A percentile compares a stretch with the other conserved stretches of the same genome.
Evolutionary conservation across 2,329 filamentous ascomycete genomes (phyloP).

Genomic region (Ascochyta lentis): DNA sequence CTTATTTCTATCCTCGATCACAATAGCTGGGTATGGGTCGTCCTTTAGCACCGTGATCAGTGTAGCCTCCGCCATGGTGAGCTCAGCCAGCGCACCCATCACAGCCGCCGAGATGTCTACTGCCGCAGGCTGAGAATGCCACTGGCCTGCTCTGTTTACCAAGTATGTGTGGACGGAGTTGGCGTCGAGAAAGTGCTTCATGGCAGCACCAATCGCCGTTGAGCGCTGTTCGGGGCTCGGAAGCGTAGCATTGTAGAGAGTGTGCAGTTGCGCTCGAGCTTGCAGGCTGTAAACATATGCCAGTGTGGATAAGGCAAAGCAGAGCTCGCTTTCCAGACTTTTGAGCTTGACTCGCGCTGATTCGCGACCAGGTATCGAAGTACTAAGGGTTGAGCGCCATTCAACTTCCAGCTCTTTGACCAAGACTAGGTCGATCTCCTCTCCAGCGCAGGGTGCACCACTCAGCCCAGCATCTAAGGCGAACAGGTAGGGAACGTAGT

Average conservation of each 20-base stretch:
- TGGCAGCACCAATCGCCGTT: conserved; percentile 73
- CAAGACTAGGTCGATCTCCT: conserved; percentile 72
- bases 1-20: conserved; percentile 81
- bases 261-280: conserved; percentile 74
- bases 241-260: conserved; percentile 69
- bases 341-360: conserved; percentile 70
- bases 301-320: conserved; percentile 78
- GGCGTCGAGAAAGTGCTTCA: conserved; percentile 77
- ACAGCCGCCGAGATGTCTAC: conserved; percentile 54
- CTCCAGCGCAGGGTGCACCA: conserved; percentile 60
- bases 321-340: conserved; percentile 82
- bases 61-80: conserved; percentile 87
- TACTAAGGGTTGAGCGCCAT: conserved; percentile 84
- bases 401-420: conserved; percentile 70
- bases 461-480: conserved; percentile 77
- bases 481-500: conserved; percentile 84
- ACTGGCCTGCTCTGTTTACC: conserved; percentile 59
- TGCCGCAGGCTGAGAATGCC: conserved; percentile 42
- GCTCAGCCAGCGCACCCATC: conserved; percentile 57
- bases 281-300: conserved; percentile 76
- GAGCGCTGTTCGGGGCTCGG: conserved; percentile 69
- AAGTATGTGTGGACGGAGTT: conserved; percentile 80
- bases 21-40: conserved; percentile 85
- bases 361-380: conserved; percentile 64
- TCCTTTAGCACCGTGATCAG: conserved; percentile 91